Evolutionary conservation across 2,329 filamentous ascomycete species (phyloP), one percentile per base, ranked within the genome.

Genomic region (Arthroderma sp.): DNA sequence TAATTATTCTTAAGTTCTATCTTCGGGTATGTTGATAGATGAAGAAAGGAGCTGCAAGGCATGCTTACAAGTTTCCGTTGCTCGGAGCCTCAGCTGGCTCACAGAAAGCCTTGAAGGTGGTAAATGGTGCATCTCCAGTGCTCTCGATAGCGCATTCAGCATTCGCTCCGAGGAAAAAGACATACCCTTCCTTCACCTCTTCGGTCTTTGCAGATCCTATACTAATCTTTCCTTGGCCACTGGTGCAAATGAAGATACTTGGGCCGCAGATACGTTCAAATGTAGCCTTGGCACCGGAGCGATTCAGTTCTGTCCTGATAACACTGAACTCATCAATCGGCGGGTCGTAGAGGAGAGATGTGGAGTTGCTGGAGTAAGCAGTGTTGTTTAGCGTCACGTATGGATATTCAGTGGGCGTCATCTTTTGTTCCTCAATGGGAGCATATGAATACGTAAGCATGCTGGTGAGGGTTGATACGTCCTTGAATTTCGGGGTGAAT

Each of bases 401-500:
- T 1, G 87, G 82, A 60, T 94, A 96, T 56, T 91, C 83, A 10
- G 72, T 73, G 0, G 91, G 86, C 4, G 73, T 60, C 82, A 98
- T 93, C 70, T 95, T 95, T 64, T 98, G 91, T 66, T 94, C 81
- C 49, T 84, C 81, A 52, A 95, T 95, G 2, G 91, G 89, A 0
- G 91, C 88, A 58, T 93, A 95, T 55, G 81, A 85, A 70, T 98
- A 98, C 0, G 91, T 98, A 53, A 98, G 70, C 81, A 94, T 94
- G 50, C 79, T 74, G 31, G 89, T 86, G 7, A 98, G 73, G 0
- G 87, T 96, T 44, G 80, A 68, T 22, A 96, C 86, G 55, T 98
- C 91, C 69, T 96, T 95, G 75, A 94, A 98, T 63, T 98, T 98
- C 45, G 91, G 91, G 0, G 91, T 98, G 66, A 98, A 91, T 37